phyloP scores from a whole-genome alignment of 345 rosid species.

The Conringia planisiliqua region DNA sequence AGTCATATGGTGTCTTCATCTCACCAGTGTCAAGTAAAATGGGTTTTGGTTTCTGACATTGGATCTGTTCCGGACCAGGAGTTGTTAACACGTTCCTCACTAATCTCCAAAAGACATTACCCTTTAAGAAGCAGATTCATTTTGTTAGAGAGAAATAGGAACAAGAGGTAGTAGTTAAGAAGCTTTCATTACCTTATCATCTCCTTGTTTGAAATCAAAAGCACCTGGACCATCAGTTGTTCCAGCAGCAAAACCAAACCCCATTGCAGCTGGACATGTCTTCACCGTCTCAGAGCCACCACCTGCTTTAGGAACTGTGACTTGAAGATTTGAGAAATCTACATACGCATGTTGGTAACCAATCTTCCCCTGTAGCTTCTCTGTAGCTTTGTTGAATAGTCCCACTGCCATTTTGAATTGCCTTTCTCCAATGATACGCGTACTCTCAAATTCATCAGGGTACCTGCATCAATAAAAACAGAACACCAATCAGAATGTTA shows the following conservation, averaged over 20 bases:
- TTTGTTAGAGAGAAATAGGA: background rate
- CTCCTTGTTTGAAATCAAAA: slow-evolving; percentile 97
- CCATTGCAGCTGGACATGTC: slow-evolving; percentile 98
- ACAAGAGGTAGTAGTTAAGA: slow-evolving; percentile 39
- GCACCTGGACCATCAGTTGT: slow-evolving; percentile 99
- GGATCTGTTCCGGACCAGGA: slow-evolving; percentile 62
- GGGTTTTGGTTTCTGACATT: slow-evolving; percentile 92
- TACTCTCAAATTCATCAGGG: slow-evolving; percentile 97
- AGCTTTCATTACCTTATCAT: slow-evolving; percentile 54
- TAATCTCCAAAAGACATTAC: slow-evolving; percentile 90
- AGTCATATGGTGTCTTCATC: slow-evolving; percentile 90
- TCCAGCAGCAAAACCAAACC: slow-evolving; percentile 97
- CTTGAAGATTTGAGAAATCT: slow-evolving; percentile 81
- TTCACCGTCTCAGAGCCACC: slow-evolving; percentile 70
- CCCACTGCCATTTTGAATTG: slow-evolving; percentile 76
- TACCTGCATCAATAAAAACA: slow-evolving; percentile 64
- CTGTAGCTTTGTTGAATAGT: slow-evolving; percentile 78
- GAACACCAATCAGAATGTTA: slow-evolving; percentile 53
- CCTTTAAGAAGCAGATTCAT: slow-evolving; percentile 37
- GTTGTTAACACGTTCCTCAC: slow-evolving; percentile 70
- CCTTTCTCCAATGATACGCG: slow-evolving; percentile 87
- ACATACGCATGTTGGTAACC: slow-evolving; percentile 71
- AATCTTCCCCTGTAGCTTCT: slow-evolving; percentile 63
- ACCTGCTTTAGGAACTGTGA: slow-evolving; percentile 54
- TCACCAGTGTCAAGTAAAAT: slow-evolving; percentile 98